phyloP scores from a whole-genome alignment of 2,329 filamentous ascomycete genomes.

The Fusarium duplospermum region DNA sequence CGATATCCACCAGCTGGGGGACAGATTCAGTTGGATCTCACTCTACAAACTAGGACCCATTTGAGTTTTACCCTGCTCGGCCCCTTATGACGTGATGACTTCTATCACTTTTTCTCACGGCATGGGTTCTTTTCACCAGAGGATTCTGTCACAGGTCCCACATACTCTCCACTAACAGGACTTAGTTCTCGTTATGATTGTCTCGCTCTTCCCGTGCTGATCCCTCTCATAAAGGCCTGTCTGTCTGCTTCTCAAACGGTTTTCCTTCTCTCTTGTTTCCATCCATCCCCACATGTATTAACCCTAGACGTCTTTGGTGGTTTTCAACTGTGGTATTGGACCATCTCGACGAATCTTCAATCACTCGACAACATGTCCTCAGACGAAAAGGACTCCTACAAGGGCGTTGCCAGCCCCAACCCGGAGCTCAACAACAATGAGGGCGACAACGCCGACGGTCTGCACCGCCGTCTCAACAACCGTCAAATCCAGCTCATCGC shows the following conservation, averaged over 20 bases:
- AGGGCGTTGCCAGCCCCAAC: constrained; percentile 20
- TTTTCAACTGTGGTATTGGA: constrained; percentile 4
- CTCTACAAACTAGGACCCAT: constrained; percentile 15
- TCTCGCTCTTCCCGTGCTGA: constrained; percentile 3
- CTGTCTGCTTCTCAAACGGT: neutral
- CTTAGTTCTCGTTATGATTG: constrained; percentile 1
- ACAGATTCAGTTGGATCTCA: constrained; percentile 9
- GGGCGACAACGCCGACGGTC: constrained; percentile 22
- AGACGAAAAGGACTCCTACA: constrained; percentile 32
- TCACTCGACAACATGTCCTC: constrained; percentile 29
- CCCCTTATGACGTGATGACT: constrained; percentile 33
- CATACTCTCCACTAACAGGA: constrained; percentile 14
- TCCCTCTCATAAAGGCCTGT: constrained; percentile 20
- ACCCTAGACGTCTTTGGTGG: constrained; percentile 11
- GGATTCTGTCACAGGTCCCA: constrained; percentile 14
- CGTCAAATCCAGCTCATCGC: constrained; percentile 37
- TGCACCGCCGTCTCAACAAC: constrained; percentile 38
- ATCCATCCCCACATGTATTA: constrained; percentile 19
- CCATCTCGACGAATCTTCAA: constrained; percentile 7
- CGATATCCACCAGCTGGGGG: constrained; percentile 28
- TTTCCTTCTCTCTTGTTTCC: neutral
- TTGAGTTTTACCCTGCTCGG: neutral
- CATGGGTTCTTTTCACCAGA: constrained; percentile 14
- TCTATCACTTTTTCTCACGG: neutral
- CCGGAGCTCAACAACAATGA: constrained; percentile 8